Evolutionary conservation across 495 filamentous ascomycete genomes (phyloP), one percentile per base, ranked within the genome.

Genomic region (Pseudevernia furfuracea): DNA sequence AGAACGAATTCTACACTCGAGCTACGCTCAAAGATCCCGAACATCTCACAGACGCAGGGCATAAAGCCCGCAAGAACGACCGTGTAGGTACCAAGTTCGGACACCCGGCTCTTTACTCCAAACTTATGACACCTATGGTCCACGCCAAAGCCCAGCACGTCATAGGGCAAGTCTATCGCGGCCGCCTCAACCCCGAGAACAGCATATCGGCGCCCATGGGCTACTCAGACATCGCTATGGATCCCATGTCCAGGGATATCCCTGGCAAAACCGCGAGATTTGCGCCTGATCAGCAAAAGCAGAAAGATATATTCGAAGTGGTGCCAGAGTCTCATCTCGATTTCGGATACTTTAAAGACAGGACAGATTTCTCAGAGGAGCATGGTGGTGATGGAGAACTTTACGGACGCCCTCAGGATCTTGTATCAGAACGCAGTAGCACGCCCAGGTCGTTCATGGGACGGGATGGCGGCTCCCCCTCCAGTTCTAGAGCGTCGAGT

Each of bases 121-220:
- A 88, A 11, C 82, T 98, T 58, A 89, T 93, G 68, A 95, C 90
- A 0, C 94, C 94, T 0, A 98, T 98, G 94, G 93, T 98, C 15
- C 89, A 94, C 67, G 90, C 89, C 48, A 93, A 88, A 72, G 90
- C 91, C 23, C 87, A 91, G 64, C 89, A 91, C 59, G 81, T 90
- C 43, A 82, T 98, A 41, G 86, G 85, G 43, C 82, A 87, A 52
- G 80, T 97, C 66, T 96, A 96, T 68, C 83, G 84, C 17, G 94
- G 92, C 19, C 85, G 91, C 11, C 78, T 95, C 49, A 71, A 82
- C 55, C 81, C 80, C 65, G 89, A 88, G 57, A 74, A 77, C 30
- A 39, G 74, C 80, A 52, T 86, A 85, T 67, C 82, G 85, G 28
- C 28, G 9, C 43, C 58, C 23, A 23, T 30, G 9, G 52, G 58